Evolutionary conservation across 2,329 filamentous ascomycete genomes (phyloP).

Genomic region (Colletotrichum tamarilloi): DNA sequence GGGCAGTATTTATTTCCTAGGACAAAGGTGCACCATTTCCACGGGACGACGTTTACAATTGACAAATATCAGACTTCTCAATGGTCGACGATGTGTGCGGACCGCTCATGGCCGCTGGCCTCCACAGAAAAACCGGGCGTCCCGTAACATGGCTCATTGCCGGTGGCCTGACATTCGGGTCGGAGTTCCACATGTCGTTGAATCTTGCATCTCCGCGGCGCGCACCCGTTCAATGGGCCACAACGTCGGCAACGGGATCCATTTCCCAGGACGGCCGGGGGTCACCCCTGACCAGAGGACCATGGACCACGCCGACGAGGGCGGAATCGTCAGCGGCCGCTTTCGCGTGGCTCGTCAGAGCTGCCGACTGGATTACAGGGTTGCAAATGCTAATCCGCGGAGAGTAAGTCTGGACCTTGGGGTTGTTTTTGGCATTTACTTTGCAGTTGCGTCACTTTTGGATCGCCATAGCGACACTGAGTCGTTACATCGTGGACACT

Average conservation of each 20-base stretch:
- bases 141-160: constrained; percentile 15
- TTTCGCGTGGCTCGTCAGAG: background rate
- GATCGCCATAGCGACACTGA: background rate
- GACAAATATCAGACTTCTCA: constrained; percentile 22
- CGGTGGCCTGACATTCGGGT: constrained; percentile 32
- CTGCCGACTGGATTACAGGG: background rate
- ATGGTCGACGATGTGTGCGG: background rate
- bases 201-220: constrained; percentile 31
- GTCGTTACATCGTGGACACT: background rate
- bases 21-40: background rate
- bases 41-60: constrained; percentile 6
- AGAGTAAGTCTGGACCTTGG: background rate
- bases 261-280: background rate
- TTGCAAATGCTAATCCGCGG: background rate
- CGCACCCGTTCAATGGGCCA: background rate
- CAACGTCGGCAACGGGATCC: background rate
- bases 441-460: background rate
- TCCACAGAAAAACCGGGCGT: constrained; percentile 23
- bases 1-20: constrained; percentile 9
- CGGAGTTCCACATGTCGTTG: background rate
- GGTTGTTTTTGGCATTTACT: background rate
- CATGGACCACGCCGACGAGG: background rate
- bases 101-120: constrained; percentile 3
- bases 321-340: background rate
- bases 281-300: background rate